A percentile compares a stretch with the other conserved stretches of the same genome.
Conservation (phyloP, 208 protist genomes). For the Trypanosoma cruzi region DNA sequence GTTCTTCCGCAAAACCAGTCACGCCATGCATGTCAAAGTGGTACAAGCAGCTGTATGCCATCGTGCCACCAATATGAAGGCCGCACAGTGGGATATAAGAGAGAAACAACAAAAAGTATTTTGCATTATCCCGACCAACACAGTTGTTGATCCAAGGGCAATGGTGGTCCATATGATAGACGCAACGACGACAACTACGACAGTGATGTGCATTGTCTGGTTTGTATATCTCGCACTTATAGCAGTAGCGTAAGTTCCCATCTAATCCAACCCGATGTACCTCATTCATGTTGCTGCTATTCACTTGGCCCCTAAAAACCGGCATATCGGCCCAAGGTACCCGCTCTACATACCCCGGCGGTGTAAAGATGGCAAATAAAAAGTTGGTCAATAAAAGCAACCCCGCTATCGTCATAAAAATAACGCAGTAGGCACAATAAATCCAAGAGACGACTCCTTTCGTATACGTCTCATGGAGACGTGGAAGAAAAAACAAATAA, state of each 20-base stretch:
- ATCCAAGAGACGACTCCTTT: slow-evolving; percentile 38
- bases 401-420: slow-evolving; percentile 47
- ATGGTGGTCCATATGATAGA: slow-evolving; percentile 79
- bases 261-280: slow-evolving; percentile 32
- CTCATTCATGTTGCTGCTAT: slow-evolving; percentile 38
- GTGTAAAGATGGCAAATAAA: slow-evolving; percentile 26
- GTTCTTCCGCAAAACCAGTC: slow-evolving; percentile 16
- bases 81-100: slow-evolving; percentile 57
- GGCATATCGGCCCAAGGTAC: slow-evolving; percentile 35
- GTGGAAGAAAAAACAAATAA: slow-evolving; percentile 11
- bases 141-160: slow-evolving; percentile 82
- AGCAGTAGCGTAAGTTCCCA: slow-evolving; percentile 30
- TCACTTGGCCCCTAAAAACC: slow-evolving; percentile 18
- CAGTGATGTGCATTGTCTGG: slow-evolving; percentile 86
- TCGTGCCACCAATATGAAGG: slow-evolving; percentile 58
- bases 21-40: slow-evolving; percentile 29
- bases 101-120: slow-evolving; percentile 77
- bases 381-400: slow-evolving; percentile 68
- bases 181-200: slow-evolving; percentile 66
- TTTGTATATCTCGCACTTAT: slow-evolving; percentile 51
- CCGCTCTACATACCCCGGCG: slow-evolving; percentile 40
- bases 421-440: slow-evolving; percentile 60
- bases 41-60: slow-evolving; percentile 48
- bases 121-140: slow-evolving; percentile 77
- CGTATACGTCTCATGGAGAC: slow-evolving; percentile 34